Evolutionary conservation across 345 rosid species (phyloP).

Genomic region (Bruguiera gymnorhiza): DNA sequence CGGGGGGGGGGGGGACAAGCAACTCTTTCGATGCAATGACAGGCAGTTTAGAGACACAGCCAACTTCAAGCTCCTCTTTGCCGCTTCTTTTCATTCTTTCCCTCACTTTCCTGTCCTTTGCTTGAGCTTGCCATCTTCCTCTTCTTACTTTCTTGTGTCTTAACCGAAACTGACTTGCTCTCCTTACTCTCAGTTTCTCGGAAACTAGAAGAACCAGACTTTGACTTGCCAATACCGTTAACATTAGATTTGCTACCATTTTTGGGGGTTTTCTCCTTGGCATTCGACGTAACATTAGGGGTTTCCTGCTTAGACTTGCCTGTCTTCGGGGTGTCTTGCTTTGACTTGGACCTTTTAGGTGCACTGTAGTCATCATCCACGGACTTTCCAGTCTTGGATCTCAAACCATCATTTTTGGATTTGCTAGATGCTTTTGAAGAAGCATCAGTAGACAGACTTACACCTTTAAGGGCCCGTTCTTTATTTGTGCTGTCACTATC

Average conservation of each 20-base stretch:
- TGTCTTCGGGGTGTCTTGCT: slow-evolving; percentile 31
- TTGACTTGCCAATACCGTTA: slow-evolving; percentile 41
- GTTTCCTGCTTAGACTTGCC: slow-evolving; percentile 47
- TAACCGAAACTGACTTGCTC: slow-evolving; percentile 43
- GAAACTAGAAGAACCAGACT: slow-evolving; percentile 45
- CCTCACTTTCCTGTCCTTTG: slow-evolving; percentile 48
- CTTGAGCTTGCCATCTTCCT: slow-evolving; percentile 38
- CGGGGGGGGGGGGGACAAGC: neutral
- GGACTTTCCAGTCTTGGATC: slow-evolving; percentile 32
- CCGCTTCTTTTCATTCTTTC: slow-evolving; percentile 57
- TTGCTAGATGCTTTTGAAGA: slow-evolving; percentile 33
- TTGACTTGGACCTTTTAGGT: slow-evolving; percentile 18
- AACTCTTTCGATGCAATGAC: slow-evolving; percentile 3
- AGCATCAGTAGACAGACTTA: slow-evolving; percentile 38
- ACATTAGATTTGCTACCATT: slow-evolving; percentile 37
- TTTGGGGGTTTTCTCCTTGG: slow-evolving; percentile 39
- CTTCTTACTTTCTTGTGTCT: slow-evolving; percentile 36
- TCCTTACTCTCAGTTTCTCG: slow-evolving; percentile 46
- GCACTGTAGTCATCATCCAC: slow-evolving; percentile 22
- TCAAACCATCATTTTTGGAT: slow-evolving; percentile 30
- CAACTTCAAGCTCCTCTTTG: slow-evolving; percentile 32
- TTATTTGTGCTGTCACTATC: slow-evolving; percentile 40
- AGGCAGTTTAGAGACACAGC: neutral
- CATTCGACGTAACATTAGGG: slow-evolving; percentile 27
- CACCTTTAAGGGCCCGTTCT: slow-evolving; percentile 37